Evolutionary conservation across 805 yeast genomes (phyloP), one percentile per base, ranked within the genome.

Genomic region (Metschnikowia matae): DNA sequence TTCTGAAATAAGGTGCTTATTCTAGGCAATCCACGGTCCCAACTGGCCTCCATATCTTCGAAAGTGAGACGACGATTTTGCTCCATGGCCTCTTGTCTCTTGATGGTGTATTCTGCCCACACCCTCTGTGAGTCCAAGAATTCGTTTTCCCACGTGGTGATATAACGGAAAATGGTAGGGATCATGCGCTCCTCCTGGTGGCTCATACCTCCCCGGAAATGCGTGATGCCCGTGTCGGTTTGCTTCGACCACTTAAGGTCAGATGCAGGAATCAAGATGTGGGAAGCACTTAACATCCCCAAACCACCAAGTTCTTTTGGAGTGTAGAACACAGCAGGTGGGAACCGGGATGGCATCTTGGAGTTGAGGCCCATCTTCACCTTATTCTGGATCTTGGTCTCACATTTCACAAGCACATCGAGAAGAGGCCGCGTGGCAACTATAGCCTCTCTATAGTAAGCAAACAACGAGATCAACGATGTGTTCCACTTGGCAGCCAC

Each of bases 21-120:
- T 62, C 99, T 81, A 0, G 99, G 99, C 54, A 94, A 76, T 63
- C 99, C 99, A 62, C 98, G 76, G 62, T 94, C 97, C 98, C 98
- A 94, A 51, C 85, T 84, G 21, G 84, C 91, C 68, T 92, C 98
- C 65, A 94, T 75, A 62, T 94, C 99, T 65, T 94, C 99, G 60
- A 88, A 85, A 0, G 96, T 87, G 37, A 94, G 68, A 38, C 97
- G 80, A 26, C 96, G 82, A 58, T 89, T 87, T 57, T 89, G 89
- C 59, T 85, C 87, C 26, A 81, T 71, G 0, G 98, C 97, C 61
- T 89, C 96, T 53, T 82, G 85, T 44, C 97, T 78, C 63, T 89
- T 90, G 50, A 87, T 80, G 0, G 97, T 94, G 70, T 91, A 94
- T 56, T 94, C 99, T 0, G 96, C 89, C 99, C 99, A 94, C 3